A percentile compares a stretch with the other conserved stretches of the same genome.
These are phyloP conservation scores for Herpetospermum pedunculosum DNA, from an alignment of 306 rosid species.

Conservation along the genomic window DNA sequence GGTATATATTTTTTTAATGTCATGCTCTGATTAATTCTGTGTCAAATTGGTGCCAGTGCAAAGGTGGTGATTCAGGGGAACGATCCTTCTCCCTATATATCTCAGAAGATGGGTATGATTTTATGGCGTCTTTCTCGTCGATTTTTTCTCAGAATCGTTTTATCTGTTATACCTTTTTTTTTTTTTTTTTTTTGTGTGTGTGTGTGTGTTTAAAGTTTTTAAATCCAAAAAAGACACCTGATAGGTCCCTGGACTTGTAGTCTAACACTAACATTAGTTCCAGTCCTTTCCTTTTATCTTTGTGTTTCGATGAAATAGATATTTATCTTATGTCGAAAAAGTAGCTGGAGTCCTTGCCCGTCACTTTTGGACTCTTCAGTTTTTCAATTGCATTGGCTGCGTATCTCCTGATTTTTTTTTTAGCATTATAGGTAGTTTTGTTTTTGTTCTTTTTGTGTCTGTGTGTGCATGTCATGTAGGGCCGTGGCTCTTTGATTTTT, in stretches of 20 bases:
- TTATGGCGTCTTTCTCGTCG: not conserved
- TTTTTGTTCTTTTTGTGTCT: conserved; percentile 6
- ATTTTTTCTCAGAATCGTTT: not conserved
- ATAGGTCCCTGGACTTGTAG: not conserved
- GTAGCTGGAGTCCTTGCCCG: not conserved
- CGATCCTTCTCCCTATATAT: conserved; percentile 48
- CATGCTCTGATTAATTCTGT: conserved; percentile 1
- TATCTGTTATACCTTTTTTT: not conserved
- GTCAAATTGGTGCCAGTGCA: conserved; percentile 40
- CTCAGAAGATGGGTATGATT: conserved; percentile 50
- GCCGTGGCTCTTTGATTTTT: not conserved
- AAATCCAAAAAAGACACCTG: not conserved
- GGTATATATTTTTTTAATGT: not conserved
- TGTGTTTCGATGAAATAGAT: too few relatives aligned
- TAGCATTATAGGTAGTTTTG: not conserved
- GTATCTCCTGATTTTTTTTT: not conserved
- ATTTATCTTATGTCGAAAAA: not conserved
- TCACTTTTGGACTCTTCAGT: not conserved
- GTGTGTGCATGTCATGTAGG: not conserved
- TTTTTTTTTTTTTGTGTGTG: not conserved
- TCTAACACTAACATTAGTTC: not conserved
- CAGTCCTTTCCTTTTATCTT: not conserved
- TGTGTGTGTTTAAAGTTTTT: not conserved
- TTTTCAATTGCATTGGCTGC: not conserved
- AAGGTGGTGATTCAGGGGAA: conserved; percentile 63